Evolutionary conservation across 352 stramenopile species (phyloP).

Genomic region (Blastocystis sp.): DNA sequence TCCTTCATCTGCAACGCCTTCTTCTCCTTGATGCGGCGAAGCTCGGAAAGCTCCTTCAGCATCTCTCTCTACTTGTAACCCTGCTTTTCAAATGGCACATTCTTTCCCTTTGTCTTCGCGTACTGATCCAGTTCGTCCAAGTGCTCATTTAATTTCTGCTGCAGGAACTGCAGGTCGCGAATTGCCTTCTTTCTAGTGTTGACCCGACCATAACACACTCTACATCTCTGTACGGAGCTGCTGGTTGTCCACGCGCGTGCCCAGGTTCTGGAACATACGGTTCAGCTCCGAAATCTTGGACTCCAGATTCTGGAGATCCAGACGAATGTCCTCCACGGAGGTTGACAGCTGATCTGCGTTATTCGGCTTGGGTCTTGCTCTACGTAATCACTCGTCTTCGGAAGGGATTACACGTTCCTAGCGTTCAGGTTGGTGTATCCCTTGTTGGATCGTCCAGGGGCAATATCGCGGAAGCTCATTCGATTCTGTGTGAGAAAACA

Average conservation of each 20-base stretch:
- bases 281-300: constrained; percentile 60
- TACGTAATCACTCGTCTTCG: not conserved
- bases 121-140: constrained; percentile 68
- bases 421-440: constrained; percentile 1
- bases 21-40: constrained; percentile 61
- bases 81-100: not conserved
- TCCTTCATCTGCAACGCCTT: constrained; percentile 46
- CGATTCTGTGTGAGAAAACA: not conserved
- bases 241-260: constrained; percentile 59
- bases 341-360: constrained; percentile 55
- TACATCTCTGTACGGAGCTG: constrained; percentile 65
- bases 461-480: constrained; percentile 63
- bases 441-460: constrained; percentile 19
- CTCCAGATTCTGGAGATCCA: constrained; percentile 66
- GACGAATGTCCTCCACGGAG: constrained; percentile 56
- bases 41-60: constrained; percentile 60
- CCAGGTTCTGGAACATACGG: constrained; percentile 67
- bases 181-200: constrained; percentile 50
- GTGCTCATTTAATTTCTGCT: constrained; percentile 56
- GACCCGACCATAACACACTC: not conserved
- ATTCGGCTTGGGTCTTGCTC: not conserved
- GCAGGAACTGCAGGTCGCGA: constrained; percentile 46
- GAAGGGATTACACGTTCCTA: not conserved
- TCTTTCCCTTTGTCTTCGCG: constrained; percentile 56
- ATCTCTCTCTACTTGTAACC: constrained; percentile 57